These are phyloP conservation scores for Paecilomyces dactylethromorphus DNA, from an alignment of 2,329 filamentous ascomycete species.

Conservation along the genomic window DNA sequence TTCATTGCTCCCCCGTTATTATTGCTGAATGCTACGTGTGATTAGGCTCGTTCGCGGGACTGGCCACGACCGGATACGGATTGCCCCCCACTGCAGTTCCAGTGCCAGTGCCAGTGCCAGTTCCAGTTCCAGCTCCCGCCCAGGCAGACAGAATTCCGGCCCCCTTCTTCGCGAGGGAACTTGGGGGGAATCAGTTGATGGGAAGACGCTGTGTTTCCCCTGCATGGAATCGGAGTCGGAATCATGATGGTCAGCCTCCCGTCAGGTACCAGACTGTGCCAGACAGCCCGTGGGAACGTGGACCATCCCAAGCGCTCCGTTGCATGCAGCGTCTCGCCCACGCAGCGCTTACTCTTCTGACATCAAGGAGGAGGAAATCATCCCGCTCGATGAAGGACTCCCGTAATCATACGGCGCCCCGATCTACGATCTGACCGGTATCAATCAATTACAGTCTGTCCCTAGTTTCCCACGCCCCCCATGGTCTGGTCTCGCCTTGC, in stretches of 20 bases:
- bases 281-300: not conserved
- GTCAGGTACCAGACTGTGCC: not conserved
- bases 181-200: too few relatives aligned
- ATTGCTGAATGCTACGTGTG: not conserved
- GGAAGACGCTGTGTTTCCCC: not conserved
- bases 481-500: not conserved
- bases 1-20: too few relatives aligned
- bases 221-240: not conserved
- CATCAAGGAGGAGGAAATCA: too few relatives aligned
- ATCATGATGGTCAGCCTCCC: too few relatives aligned
- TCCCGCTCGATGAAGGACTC: too few relatives aligned
- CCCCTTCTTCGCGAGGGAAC: too few relatives aligned
- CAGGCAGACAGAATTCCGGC: too few relatives aligned
- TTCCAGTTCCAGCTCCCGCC: not conserved
- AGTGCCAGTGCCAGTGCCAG: too few relatives aligned
- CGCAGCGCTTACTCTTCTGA: not conserved
- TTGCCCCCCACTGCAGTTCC: not conserved
- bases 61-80: not conserved
- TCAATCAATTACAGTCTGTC: not conserved
- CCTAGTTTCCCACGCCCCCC: not conserved
- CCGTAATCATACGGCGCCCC: too few relatives aligned
- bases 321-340: not conserved
- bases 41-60: not conserved
- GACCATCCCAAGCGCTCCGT: not conserved
- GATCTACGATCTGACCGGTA: too few relatives aligned